phyloP scores from a whole-genome alignment of 306 rosid species.

The Rosa rugosa region DNA sequence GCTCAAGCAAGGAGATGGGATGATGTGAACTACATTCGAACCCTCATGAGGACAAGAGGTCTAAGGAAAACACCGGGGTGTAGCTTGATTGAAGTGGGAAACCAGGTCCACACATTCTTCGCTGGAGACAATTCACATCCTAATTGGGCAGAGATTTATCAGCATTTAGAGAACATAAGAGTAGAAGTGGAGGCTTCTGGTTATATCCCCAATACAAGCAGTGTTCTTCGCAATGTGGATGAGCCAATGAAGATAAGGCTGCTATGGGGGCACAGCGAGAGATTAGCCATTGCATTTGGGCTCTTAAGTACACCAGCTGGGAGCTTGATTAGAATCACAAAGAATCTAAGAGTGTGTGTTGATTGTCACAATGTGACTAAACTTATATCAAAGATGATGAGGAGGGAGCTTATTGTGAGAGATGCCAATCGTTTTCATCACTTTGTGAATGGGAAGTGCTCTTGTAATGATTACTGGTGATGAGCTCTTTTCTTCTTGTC shows the following conservation, averaged over 20 bases:
- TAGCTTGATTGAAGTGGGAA: constrained; percentile 62
- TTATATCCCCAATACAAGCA: constrained; percentile 35
- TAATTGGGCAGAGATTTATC: constrained; percentile 43
- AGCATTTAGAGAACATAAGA: constrained; percentile 50
- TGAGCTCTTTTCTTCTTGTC: background rate
- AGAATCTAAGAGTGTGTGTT: constrained; percentile 63
- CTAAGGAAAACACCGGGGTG: constrained; percentile 61
- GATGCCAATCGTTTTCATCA: constrained; percentile 76
- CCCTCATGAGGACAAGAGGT: constrained; percentile 47
- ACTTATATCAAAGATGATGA: constrained; percentile 53
- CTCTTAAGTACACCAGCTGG: constrained; percentile 44
- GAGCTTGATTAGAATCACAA: constrained; percentile 61
- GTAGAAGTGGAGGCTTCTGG: constrained; percentile 55
- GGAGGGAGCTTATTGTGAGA: constrained; percentile 71
- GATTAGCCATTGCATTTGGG: no score
- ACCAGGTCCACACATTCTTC: constrained; percentile 49
- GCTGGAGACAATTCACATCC: constrained; percentile 69
- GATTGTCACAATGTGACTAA: constrained; percentile 69
- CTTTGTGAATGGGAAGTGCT: constrained; percentile 60
- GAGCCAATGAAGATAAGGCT: no score
- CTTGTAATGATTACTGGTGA: constrained; percentile 64
- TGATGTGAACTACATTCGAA: constrained; percentile 52
- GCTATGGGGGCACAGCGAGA: no score
- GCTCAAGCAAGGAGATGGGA: constrained; percentile 73
- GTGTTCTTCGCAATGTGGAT: no score